phyloP scores from a whole-genome alignment of 805 yeast species.

The Kuraishia piskuri region DNA sequence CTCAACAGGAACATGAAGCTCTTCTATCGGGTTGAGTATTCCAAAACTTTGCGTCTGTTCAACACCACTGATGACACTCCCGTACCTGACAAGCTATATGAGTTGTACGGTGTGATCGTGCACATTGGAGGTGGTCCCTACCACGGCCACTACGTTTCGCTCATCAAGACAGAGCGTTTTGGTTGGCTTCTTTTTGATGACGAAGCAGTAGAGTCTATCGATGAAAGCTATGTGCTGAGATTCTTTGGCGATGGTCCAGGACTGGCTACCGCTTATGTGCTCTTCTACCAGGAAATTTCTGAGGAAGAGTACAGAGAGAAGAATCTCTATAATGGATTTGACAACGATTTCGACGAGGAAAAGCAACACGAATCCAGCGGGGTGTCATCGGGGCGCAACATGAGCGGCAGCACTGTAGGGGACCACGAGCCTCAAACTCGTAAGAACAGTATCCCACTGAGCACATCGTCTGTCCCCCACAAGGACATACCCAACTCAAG shows the following conservation, averaged over 20 bases:
- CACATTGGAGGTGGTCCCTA: constrained; percentile 98
- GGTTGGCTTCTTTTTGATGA: constrained; percentile 96
- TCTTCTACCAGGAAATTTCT: constrained; percentile 65
- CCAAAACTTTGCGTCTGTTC: constrained; percentile 60
- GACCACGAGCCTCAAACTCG: not conserved
- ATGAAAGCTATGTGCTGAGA: constrained; percentile 70
- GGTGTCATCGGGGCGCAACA: not conserved
- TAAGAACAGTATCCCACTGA: not conserved
- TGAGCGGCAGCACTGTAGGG: not conserved
- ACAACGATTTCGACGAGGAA: constrained; percentile 8
- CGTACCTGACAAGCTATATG: constrained; percentile 56
- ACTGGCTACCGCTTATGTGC: constrained; percentile 83
- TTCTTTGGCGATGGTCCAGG: constrained; percentile 88
- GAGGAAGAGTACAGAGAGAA: constrained; percentile 24
- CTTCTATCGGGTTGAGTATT: constrained; percentile 78
- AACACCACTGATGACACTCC: constrained; percentile 53
- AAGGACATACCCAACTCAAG: not conserved
- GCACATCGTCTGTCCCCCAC: not conserved
- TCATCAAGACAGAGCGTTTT: constrained; percentile 65
- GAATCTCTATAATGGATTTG: constrained; percentile 21
- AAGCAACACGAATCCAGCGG: not conserved
- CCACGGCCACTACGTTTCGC: constrained; percentile 91
- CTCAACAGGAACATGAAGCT: constrained; percentile 76
- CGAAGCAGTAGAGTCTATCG: constrained; percentile 86
- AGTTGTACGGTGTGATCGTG: constrained; percentile 77